Evolutionary conservation across 345 rosid genomes (phyloP).

Genomic region (Salix koriyanagi): DNA sequence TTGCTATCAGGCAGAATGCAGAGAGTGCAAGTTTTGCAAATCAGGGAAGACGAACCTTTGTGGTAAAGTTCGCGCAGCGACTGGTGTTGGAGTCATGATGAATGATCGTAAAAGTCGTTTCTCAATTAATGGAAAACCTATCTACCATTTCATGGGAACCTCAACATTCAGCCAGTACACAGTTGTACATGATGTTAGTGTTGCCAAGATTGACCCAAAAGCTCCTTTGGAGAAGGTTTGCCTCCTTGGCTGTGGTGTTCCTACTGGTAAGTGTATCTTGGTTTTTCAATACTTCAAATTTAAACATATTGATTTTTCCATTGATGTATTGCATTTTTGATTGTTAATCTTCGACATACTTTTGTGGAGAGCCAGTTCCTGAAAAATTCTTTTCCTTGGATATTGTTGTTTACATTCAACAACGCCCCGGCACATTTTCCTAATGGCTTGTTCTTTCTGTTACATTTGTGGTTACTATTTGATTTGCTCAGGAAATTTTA

Average conservation of each 20-base stretch:
- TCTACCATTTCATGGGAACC: conserved; percentile 98
- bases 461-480: neutral
- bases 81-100: conserved; percentile 97
- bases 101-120: conserved; percentile 79
- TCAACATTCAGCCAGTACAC: conserved; percentile 98
- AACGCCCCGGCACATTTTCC: neutral
- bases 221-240: conserved; percentile 98
- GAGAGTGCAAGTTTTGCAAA: conserved; percentile 95
- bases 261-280: conserved; percentile 59
- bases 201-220: conserved; percentile 81
- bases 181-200: conserved; percentile 96
- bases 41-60: conserved; percentile 98
- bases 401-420: neutral
- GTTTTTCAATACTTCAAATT: neutral
- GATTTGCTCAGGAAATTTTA: neutral
- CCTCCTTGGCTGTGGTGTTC: conserved; percentile 99
- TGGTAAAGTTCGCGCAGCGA: conserved; percentile 84
- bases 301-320: neutral
- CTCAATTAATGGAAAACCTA: conserved; percentile 78
- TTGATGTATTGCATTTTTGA: neutral
- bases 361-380: neutral
- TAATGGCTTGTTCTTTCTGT: neutral
- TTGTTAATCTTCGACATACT: neutral
- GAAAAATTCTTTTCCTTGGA: neutral
- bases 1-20: conserved; percentile 98